Conservation (phyloP, 2,329 filamentous ascomycete genomes). For the Alternaria sp. region DNA sequence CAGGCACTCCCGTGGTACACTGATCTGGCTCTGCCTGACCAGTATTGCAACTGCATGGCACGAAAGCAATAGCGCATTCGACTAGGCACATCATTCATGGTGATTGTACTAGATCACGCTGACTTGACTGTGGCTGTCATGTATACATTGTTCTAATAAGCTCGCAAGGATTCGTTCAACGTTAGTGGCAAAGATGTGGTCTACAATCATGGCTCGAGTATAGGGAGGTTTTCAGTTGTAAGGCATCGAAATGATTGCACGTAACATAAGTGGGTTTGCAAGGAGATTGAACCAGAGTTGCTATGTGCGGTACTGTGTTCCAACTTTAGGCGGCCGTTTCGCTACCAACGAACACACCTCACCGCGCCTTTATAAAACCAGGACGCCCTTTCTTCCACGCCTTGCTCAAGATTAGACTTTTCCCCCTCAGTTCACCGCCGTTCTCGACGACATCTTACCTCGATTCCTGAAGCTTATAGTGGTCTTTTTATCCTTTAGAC, state of each 20-base stretch:
- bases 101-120: background rate
- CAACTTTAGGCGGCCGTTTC: background rate
- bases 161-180: too few species aligned
- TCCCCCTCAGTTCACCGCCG: too few species aligned
- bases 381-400: too few species aligned
- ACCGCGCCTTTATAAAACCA: background rate
- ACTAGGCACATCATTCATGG: background rate
- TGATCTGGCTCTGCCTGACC: background rate
- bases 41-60: background rate
- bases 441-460: too few species aligned
- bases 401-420: too few species aligned
- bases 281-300: background rate
- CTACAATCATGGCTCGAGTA: too few species aligned
- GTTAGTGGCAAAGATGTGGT: too few species aligned
- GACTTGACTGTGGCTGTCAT: background rate
- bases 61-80: background rate
- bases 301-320: background rate
- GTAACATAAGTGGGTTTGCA: background rate
- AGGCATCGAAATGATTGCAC: too few species aligned
- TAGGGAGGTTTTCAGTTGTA: accelerated
- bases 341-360: background rate
- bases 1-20: background rate
- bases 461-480: too few species aligned
- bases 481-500: too few species aligned
- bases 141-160: too few species aligned